Evolutionary conservation across 2,329 filamentous ascomycete species (phyloP).

Genomic region (Cryphonectria naterciae): DNA sequence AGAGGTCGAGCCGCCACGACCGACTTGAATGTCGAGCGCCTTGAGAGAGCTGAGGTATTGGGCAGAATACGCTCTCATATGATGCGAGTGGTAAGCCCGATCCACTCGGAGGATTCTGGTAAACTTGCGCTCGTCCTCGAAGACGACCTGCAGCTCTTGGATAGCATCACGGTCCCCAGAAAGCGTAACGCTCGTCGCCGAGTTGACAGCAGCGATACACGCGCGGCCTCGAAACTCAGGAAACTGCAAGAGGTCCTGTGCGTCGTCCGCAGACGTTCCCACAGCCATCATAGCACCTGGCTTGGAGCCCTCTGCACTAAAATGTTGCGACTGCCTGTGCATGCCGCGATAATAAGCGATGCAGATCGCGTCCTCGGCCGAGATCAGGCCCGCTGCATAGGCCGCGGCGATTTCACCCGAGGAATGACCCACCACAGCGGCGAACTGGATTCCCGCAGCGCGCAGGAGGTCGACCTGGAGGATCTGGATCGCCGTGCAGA

Average conservation of each 20-base stretch:
- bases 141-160: constrained; percentile 30
- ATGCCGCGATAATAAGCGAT: constrained; percentile 33
- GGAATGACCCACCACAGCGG: constrained; percentile 34
- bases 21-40: background rate
- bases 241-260: constrained; percentile 26
- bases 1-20: background rate
- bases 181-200: constrained; percentile 34
- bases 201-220: constrained; percentile 36
- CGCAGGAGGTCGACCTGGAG: constrained; percentile 40
- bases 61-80: constrained; percentile 37
- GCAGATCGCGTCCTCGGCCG: constrained; percentile 31
- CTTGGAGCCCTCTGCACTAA: too few relatives aligned
- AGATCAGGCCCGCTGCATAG: background rate
- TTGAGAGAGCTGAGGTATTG: constrained; percentile 17
- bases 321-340: constrained; percentile 1
- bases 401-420: constrained; percentile 26
- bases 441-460: constrained; percentile 31
- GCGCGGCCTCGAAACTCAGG: constrained; percentile 32
- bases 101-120: constrained; percentile 40
- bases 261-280: background rate
- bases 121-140: constrained; percentile 36
- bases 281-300: constrained; percentile 20
- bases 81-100: constrained; percentile 45
- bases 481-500: constrained; percentile 46
- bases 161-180: constrained; percentile 38